Conservation (phyloP, 1,139 yeast species). For the Tardiomyces depauwii region DNA sequence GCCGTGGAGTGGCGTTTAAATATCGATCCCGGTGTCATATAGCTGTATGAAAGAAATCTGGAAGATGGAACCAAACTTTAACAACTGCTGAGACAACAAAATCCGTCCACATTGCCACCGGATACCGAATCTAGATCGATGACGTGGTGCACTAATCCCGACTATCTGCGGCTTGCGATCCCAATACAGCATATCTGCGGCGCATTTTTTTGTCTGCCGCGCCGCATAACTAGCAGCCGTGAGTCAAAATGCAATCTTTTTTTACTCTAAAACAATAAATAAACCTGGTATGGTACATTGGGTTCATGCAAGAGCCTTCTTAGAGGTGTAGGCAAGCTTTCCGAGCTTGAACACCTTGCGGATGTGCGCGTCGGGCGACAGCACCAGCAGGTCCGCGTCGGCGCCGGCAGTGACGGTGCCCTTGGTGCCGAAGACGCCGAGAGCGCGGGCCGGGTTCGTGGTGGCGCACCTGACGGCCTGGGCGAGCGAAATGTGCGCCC, state of each 20-base stretch:
- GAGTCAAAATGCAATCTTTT: neutral
- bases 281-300: neutral
- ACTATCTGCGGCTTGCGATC: too few relatives aligned
- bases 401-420: slow-evolving; percentile 46
- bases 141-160: too few relatives aligned
- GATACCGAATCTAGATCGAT: too few relatives aligned
- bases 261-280: too few relatives aligned
- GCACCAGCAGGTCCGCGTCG: slow-evolving; percentile 48
- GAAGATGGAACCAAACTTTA: too few relatives aligned
- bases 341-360: slow-evolving; percentile 44
- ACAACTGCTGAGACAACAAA: too few relatives aligned
- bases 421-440: slow-evolving; percentile 34
- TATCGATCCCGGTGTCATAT: too few relatives aligned
- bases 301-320: neutral
- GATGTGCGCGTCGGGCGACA: slow-evolving; percentile 37
- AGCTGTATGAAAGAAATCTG: too few relatives aligned
- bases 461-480: slow-evolving; percentile 49
- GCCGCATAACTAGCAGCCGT: too few relatives aligned
- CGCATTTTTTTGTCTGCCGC: too few relatives aligned
- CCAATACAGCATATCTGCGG: neutral
- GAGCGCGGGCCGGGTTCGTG: slow-evolving; percentile 42
- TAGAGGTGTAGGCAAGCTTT: slow-evolving; percentile 18
- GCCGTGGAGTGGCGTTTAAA: too few relatives aligned
- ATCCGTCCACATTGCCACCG: too few relatives aligned
- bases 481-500: slow-evolving; percentile 42